Conservation (phyloP, 2,329 filamentous ascomycete genomes). For the Claviceps maximensis region DNA sequence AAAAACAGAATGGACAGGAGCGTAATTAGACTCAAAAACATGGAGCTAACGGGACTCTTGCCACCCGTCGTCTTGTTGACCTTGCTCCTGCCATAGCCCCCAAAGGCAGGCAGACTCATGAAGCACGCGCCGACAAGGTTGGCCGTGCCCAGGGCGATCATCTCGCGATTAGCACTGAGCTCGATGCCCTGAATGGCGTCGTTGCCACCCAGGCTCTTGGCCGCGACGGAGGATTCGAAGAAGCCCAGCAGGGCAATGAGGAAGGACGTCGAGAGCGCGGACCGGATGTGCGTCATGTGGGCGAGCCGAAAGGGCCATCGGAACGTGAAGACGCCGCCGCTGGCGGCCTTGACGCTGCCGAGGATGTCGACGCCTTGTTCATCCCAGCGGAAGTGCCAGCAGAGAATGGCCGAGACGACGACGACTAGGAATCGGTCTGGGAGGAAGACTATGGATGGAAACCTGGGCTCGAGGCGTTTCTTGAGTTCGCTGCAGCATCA, state of each 20-base stretch:
- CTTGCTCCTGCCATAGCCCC: constrained; percentile 91
- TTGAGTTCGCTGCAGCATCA: constrained; percentile 58
- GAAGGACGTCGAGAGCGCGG: constrained; percentile 82
- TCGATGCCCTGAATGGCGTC: constrained; percentile 66
- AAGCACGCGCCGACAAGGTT: constrained; percentile 89
- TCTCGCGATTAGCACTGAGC: constrained; percentile 80
- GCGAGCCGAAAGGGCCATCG: constrained; percentile 70
- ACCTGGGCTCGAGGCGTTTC: constrained; percentile 63
- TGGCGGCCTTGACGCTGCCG: constrained; percentile 62
- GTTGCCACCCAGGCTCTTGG: constrained; percentile 67
- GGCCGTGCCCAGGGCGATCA: constrained; percentile 79
- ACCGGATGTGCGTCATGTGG: constrained; percentile 70
- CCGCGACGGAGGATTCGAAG: constrained; percentile 93
- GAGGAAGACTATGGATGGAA: constrained; percentile 70
- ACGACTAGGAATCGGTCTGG: constrained; percentile 89
- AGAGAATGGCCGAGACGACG: constrained; percentile 66
- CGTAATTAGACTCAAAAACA: constrained; percentile 73
- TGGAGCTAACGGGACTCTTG: constrained; percentile 83
- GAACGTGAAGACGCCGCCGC: constrained; percentile 62
- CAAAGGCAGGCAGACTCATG: constrained; percentile 85
- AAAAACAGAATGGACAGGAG: constrained; percentile 69
- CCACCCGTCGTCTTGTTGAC: constrained; percentile 88
- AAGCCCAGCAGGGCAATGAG: constrained; percentile 93
- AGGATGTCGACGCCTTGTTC: constrained; percentile 68
- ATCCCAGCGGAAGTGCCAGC: constrained; percentile 68